phyloP scores from a whole-genome alignment of 2,329 filamentous ascomycete species.

The Lojkania enalia region DNA sequence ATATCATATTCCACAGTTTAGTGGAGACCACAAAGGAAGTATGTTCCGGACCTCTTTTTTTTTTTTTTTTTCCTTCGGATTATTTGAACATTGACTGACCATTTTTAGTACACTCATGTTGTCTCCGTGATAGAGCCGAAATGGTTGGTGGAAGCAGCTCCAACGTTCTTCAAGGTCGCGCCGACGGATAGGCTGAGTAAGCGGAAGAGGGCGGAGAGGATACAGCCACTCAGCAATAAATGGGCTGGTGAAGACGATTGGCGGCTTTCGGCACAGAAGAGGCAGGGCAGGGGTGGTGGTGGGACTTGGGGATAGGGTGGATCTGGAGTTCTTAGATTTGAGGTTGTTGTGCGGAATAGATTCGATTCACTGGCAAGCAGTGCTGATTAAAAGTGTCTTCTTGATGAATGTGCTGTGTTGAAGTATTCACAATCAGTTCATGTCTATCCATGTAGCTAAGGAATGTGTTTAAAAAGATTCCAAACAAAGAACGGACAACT shows the following conservation, averaged over 20 bases:
- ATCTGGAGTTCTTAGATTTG: no score
- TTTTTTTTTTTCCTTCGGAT: no score
- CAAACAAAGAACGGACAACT: no score
- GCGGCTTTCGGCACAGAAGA: constrained; percentile 85
- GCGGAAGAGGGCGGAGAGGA: constrained; percentile 89
- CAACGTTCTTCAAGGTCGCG: constrained; percentile 98
- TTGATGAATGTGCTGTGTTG: no score
- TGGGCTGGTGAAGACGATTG: constrained; percentile 93
- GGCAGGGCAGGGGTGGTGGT: constrained; percentile 81
- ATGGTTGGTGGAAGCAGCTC: constrained; percentile 91
- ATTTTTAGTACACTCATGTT: constrained; percentile 99
- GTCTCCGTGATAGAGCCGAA: constrained; percentile 94
- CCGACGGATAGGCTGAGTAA: constrained; percentile 84
- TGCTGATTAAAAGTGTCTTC: no score
- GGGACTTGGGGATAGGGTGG: constrained; percentile 83
- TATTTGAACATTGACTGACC: no score
- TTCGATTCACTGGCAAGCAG: no score
- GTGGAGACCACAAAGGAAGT: constrained; percentile 94
- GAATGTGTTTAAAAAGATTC: no score
- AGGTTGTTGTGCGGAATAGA: no score
- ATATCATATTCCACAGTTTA: constrained; percentile 90
- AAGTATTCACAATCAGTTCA: no score
- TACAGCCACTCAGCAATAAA: constrained; percentile 92
- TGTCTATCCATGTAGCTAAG: no score
- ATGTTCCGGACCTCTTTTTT: no score